A percentile compares a stretch with the other conserved stretches of the same genome.
These are phyloP conservation scores for Sicyos edulis DNA, from an alignment of 306 rosid genomes.

Conservation along the genomic window DNA sequence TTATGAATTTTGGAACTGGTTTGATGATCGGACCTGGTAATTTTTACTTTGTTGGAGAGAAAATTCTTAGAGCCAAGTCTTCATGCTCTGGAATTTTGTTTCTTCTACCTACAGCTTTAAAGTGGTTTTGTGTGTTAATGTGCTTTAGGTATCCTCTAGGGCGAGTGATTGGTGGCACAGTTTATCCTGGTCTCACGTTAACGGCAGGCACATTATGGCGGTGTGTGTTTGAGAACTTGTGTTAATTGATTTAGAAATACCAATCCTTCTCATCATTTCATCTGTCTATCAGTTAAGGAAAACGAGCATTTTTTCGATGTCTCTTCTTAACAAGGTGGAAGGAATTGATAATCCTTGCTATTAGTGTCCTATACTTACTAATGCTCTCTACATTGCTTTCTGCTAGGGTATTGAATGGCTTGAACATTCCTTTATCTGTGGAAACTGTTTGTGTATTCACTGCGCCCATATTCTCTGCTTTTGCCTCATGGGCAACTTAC, in stretches of 20 bases:
- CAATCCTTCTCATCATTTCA: not conserved
- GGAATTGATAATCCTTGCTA: constrained; percentile 8
- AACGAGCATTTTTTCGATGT: not conserved
- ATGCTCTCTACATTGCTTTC: constrained; percentile 24
- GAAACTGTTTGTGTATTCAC: constrained; percentile 98
- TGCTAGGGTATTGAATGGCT: constrained; percentile 67
- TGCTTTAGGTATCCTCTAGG: constrained; percentile 95
- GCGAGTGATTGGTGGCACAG: constrained; percentile 97
- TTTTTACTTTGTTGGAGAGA: not conserved
- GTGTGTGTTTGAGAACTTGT: constrained; percentile 40
- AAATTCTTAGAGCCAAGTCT: constrained; percentile 9
- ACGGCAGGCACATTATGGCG: constrained; percentile 91
- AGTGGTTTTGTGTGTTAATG: constrained; percentile 8
- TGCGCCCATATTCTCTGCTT: constrained; percentile 95
- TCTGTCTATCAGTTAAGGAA: not conserved
- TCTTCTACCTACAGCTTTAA: constrained; percentile 25
- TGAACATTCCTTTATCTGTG: constrained; percentile 92
- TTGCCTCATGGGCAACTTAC: constrained; percentile 94
- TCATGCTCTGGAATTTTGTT: not conserved
- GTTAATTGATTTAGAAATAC: not conserved
- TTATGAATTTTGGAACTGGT: constrained; percentile 99
- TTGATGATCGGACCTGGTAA: constrained; percentile 97
- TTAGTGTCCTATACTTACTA: constrained; percentile 8
- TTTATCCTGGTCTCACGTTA: constrained; percentile 94
- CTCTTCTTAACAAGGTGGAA: constrained; percentile 3